Percentiles rank a stretch among this genome's conserved stretches.
These are phyloP conservation scores for Claviceps quebecensis DNA, from an alignment of 2,329 filamentous ascomycete genomes.

Conservation along the genomic window DNA sequence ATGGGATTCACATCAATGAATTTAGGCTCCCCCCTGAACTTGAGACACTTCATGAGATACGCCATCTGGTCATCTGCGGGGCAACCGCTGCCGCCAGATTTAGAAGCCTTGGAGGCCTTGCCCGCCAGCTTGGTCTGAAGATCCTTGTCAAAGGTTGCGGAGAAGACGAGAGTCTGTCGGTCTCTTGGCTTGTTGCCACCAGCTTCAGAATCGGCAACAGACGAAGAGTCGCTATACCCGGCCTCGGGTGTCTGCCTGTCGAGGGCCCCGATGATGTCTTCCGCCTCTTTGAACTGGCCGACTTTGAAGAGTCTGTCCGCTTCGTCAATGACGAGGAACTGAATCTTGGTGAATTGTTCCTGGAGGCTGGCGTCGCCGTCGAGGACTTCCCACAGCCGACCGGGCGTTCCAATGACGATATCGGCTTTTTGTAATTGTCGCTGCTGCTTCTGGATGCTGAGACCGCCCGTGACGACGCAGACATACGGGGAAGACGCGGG, in stretches of 20 bases:
- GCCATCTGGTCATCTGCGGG: conserved; percentile 72
- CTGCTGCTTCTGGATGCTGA: conserved; percentile 92
- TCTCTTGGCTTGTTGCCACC: conserved; percentile 33
- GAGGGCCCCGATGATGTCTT: conserved; percentile 71
- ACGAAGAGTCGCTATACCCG: conserved; percentile 26
- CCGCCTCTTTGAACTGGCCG: conserved; percentile 88
- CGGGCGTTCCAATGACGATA: conserved; percentile 86
- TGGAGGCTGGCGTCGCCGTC: conserved; percentile 59
- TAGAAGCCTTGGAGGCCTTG: conserved; percentile 38
- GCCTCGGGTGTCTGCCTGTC: conserved; percentile 56
- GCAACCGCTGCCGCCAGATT: conserved; percentile 23
- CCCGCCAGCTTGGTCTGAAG: conserved; percentile 83
- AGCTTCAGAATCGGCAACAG: conserved; percentile 24
- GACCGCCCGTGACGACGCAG: conserved; percentile 80
- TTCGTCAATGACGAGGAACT: conserved; percentile 84
- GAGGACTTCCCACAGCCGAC: conserved; percentile 87
- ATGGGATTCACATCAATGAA: conserved; percentile 87
- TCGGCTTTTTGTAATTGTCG: conserved; percentile 72
- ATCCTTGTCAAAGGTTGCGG: conserved; percentile 84
- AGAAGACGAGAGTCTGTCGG: conserved; percentile 88
- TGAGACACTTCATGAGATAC: conserved; percentile 79
- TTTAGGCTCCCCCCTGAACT: conserved; percentile 73
- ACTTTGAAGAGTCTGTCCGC: conserved; percentile 84
- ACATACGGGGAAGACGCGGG: conserved; percentile 51
- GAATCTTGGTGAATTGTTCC: conserved; percentile 54